A percentile compares a stretch with the other conserved stretches of the same genome.
phyloP scores from a whole-genome alignment of 805 yeast genomes.

The Wickerhamomyces canadensis region DNA sequence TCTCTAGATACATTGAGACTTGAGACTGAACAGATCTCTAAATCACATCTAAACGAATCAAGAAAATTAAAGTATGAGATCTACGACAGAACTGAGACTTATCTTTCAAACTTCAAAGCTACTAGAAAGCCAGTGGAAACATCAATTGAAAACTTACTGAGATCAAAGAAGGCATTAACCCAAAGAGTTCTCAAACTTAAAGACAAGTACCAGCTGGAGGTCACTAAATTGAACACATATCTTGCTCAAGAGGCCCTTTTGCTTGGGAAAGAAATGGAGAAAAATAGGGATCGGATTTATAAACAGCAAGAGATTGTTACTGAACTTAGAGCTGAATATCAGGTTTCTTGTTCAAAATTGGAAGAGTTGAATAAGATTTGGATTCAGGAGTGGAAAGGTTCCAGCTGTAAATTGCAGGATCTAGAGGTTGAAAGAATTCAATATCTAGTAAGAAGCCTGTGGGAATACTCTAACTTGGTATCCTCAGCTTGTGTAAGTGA shows the following conservation, averaged over 20 bases:
- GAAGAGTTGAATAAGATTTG: constrained; percentile 57
- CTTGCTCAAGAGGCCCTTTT: constrained; percentile 60
- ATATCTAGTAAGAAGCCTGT: constrained; percentile 61
- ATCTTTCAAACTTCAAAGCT: constrained; percentile 44
- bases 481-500: constrained; percentile 74
- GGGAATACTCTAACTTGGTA: constrained; percentile 72
- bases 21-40: constrained; percentile 56
- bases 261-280: constrained; percentile 69
- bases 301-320: constrained; percentile 39
- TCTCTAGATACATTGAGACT: constrained; percentile 52
- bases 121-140: constrained; percentile 52
- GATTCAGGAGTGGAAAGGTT: constrained; percentile 65
- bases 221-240: constrained; percentile 51
- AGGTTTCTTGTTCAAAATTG: constrained; percentile 43
- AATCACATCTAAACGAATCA: constrained; percentile 48
- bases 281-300: constrained; percentile 48
- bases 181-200: constrained; percentile 34
- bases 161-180: constrained; percentile 36
- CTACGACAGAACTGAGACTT: constrained; percentile 46
- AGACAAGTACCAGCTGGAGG: constrained; percentile 50
- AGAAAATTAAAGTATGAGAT: constrained; percentile 45
- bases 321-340: constrained; percentile 49
- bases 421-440: constrained; percentile 71
- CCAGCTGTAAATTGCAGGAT: constrained; percentile 57
- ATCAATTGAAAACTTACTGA: constrained; percentile 49